Conservation (phyloP, 495 filamentous ascomycete genomes). For the Darksidea phi region DNA sequence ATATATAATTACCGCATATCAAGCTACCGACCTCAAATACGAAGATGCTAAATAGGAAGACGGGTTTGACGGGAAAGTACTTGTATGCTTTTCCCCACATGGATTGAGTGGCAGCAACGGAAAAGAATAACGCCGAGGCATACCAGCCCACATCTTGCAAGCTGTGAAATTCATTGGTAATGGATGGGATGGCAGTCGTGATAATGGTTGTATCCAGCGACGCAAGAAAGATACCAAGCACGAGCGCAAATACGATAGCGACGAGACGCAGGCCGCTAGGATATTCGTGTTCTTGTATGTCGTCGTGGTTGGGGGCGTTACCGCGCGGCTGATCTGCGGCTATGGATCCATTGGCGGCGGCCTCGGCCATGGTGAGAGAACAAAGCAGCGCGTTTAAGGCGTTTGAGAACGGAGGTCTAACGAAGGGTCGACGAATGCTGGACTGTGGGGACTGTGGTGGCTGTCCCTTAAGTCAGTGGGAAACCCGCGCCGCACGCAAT, state of each 20-base stretch:
- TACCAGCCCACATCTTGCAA: slow-evolving; percentile 37
- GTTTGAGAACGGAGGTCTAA: no score
- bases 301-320: no score
- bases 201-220: slow-evolving; percentile 26
- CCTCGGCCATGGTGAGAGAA: no score
- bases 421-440: no score
- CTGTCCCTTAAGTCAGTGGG: no score
- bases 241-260: neutral
- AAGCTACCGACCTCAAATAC: slow-evolving; percentile 39
- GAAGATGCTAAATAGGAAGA: slow-evolving; percentile 35
- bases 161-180: slow-evolving; percentile 35
- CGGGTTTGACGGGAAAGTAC: slow-evolving; percentile 35
- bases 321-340: no score
- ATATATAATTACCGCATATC: slow-evolving; percentile 32
- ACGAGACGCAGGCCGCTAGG: neutral
- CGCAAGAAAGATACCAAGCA: slow-evolving; percentile 7
- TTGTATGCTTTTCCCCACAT: slow-evolving; percentile 39
- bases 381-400: no score
- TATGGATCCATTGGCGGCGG: no score
- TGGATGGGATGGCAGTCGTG: slow-evolving; percentile 32
- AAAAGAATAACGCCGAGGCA: slow-evolving; percentile 38
- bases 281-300: slow-evolving; percentile 5
- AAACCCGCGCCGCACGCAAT: no score
- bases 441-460: no score
- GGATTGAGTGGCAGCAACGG: slow-evolving; percentile 34